Percentiles rank a stretch among this genome's conserved stretches.
Evolutionary conservation across 495 filamentous ascomycete species (phyloP).

Genomic region (Penicillium soppii): DNA sequence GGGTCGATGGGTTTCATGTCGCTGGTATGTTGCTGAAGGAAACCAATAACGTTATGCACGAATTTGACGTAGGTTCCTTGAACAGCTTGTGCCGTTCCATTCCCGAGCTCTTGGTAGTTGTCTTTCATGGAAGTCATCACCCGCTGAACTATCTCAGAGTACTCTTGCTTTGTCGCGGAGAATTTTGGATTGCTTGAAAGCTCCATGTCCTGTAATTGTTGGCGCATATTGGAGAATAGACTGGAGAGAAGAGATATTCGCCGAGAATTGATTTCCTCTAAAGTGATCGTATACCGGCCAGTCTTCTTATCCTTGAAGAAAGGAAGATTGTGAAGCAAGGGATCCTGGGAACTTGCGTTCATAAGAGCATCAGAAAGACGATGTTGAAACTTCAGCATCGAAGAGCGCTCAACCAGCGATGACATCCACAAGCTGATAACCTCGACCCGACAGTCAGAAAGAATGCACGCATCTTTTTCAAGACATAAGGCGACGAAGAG

Average conservation of each 20-base stretch:
- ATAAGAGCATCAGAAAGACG: slow-evolving; percentile 56
- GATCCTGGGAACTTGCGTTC: slow-evolving; percentile 45
- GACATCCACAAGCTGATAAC: slow-evolving; percentile 59
- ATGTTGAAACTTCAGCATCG: slow-evolving; percentile 67
- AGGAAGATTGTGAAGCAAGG: slow-evolving; percentile 60
- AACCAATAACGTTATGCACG: slow-evolving; percentile 61
- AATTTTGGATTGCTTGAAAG: slow-evolving; percentile 24
- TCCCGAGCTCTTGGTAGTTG: slow-evolving; percentile 62
- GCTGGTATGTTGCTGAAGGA: slow-evolving; percentile 63
- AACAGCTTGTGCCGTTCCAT: slow-evolving; percentile 28
- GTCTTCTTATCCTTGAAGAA: slow-evolving; percentile 47
- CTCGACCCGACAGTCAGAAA: slow-evolving; percentile 45
- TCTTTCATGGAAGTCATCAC: slow-evolving; percentile 68
- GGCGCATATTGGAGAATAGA: slow-evolving; percentile 65
- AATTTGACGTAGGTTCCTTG: slow-evolving; percentile 65
- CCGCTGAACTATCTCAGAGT: slow-evolving; percentile 51
- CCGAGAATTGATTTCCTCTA: slow-evolving; percentile 55
- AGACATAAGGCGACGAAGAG: slow-evolving; percentile 62
- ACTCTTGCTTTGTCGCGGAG: slow-evolving; percentile 47
- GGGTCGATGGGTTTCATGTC: slow-evolving; percentile 61
- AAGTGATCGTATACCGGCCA: slow-evolving; percentile 48
- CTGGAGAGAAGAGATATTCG: slow-evolving; percentile 60
- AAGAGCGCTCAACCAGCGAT: slow-evolving; percentile 63
- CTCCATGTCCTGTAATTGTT: slow-evolving; percentile 43
- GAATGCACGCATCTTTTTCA: slow-evolving; percentile 41